A percentile compares a stretch with the other conserved stretches of the same genome.
Evolutionary conservation across 352 stramenopile genomes (phyloP).

Genomic region (Peronospora tabacina): DNA sequence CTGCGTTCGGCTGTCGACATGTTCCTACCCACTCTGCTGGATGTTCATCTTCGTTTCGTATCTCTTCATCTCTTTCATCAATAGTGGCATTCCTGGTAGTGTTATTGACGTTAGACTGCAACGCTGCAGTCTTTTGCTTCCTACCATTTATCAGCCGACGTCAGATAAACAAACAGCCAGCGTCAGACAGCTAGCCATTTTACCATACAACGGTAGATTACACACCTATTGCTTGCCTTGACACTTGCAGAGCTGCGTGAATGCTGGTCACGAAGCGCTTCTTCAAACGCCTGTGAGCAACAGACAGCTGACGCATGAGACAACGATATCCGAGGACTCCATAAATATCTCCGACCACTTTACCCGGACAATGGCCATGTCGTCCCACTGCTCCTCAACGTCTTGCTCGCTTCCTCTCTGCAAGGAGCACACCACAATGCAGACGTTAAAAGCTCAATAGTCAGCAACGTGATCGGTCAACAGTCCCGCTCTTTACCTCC

Average conservation of each 20-base stretch:
- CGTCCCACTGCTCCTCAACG: constrained; percentile 68
- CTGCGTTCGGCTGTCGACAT: constrained; percentile 11
- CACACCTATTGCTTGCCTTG: constrained; percentile 15
- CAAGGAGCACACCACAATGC: background rate
- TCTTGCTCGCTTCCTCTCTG: constrained; percentile 43
- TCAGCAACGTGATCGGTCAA: background rate
- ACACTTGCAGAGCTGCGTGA: constrained; percentile 12
- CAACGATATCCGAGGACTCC: background rate
- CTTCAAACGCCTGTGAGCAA: constrained; percentile 57
- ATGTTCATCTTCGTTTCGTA: constrained; percentile 2
- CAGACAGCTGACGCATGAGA: constrained; percentile 8
- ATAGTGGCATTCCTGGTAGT: constrained; percentile 18
- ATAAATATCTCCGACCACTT: constrained; percentile 2
- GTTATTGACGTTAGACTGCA: constrained; percentile 17
- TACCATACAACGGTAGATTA: background rate
- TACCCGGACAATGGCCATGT: constrained; percentile 76
- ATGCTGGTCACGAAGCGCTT: constrained; percentile 46
- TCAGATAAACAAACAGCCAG: constrained; percentile 3
- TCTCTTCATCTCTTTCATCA: constrained; percentile 12
- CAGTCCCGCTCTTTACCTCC: constrained; percentile 3
- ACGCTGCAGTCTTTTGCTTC: constrained; percentile 15
- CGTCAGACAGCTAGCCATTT: constrained; percentile 2
- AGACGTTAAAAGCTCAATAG: constrained; percentile 2
- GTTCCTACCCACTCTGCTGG: constrained; percentile 1
- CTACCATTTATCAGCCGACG: constrained; percentile 10